Evolutionary conservation across 176 grass and related monocot genomes (phyloP), one percentile per base, ranked within the genome.

Genomic region (Phoenix dactylifera): DNA sequence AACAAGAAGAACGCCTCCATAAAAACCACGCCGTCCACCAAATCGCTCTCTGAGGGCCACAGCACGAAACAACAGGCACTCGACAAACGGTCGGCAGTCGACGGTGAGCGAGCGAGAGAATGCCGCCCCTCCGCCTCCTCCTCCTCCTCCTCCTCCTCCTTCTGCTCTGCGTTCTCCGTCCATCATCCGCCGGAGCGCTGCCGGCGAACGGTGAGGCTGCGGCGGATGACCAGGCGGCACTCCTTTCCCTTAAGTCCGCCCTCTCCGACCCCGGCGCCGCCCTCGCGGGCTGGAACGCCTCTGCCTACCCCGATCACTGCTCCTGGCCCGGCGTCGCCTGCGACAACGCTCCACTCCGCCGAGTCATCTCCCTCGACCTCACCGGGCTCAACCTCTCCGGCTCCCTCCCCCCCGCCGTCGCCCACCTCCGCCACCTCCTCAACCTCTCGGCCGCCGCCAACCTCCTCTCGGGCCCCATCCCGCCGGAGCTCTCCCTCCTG

Each of bases 391-490:
- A 65, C 63, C 63, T 65, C 49, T 65, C 63, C 23, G 63, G 63
- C 1, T 23, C 25, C 35, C 35, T 44, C 35, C 10, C 32, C 35
- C 35, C 17, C 22, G 60, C 55, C 24, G 57, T 66, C 23, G 75
- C 24, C 61, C 24, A 22, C 0, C 79, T 55, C 50, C 61, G 76
- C 35, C 12, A 79, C 57, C 79, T 86, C 3, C 71, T 95, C 19
- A 79, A 95, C 74, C 76, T 95, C 15, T 89, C 90, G 32, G 75
- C 24, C 6, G 71, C 44, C 79, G 89, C 67, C 83, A 89, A 65
- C 48, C 26, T 15, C 24, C 74, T 95, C 26, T 89, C 90, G 14
- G 86, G 90, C 7, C 90, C 90, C 4, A 74, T 95, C 26, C 85
- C 89, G 9, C 70, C 57, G n/a, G 71, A 58, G 18, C 75, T 95